Evolutionary conservation across 2,329 filamentous ascomycete genomes (phyloP).

Genomic region (Paraphaeosphaeria minitans): DNA sequence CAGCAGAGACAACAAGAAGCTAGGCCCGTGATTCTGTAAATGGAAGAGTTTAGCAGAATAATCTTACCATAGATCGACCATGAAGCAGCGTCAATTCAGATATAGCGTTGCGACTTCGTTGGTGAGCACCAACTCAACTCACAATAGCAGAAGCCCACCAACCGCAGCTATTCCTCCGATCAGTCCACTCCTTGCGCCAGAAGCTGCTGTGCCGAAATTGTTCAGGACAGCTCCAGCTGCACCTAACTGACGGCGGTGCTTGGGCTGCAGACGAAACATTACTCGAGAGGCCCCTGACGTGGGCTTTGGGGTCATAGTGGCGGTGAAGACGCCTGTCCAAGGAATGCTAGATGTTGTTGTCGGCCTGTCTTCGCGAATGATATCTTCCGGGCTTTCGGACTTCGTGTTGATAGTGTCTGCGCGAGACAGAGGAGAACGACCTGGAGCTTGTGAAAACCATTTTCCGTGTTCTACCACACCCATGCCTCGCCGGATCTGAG

Average conservation of each 20-base stretch:
- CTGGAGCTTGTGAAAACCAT: conserved; percentile 16
- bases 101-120: not conserved
- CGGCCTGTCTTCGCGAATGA: not conserved
- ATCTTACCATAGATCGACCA: not conserved
- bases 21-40: not conserved
- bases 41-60: not conserved
- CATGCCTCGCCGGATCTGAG: conserved; percentile 53
- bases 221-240: not conserved
- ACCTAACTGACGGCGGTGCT: not conserved
- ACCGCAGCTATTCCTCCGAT: conserved; percentile 8
- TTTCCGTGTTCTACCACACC: conserved; percentile 37
- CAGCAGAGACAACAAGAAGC: conserved; percentile 1
- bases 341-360: conserved; percentile 13
- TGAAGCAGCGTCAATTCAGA: not conserved
- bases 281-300: conserved; percentile 18
- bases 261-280: not conserved
- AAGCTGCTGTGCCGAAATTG: not conserved
- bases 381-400: not conserved
- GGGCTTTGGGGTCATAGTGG: conserved; percentile 17
- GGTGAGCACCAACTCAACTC: not conserved
- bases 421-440: conserved; percentile 13
- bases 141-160: conserved; percentile 8
- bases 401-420: conserved; percentile 15
- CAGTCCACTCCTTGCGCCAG: not conserved
- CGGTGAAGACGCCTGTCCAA: conserved; percentile 22